phyloP scores from a whole-genome alignment of 352 stramenopile genomes.

The Globisporangium megalacanthum region DNA sequence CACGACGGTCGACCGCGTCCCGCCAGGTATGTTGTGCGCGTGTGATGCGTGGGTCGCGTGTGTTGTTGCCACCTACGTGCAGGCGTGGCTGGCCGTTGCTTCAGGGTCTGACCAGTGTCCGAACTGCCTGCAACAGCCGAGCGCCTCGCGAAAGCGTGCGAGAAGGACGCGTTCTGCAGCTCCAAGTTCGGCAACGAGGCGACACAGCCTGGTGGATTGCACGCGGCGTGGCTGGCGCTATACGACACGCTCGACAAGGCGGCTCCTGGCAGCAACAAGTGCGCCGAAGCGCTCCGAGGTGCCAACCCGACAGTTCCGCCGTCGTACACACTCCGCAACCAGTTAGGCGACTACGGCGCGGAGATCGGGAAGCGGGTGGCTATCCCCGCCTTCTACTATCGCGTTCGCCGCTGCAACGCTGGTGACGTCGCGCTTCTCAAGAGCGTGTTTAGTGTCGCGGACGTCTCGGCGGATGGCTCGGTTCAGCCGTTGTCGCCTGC shows the following conservation, averaged over 20 bases:
- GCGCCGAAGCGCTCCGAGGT: background rate
- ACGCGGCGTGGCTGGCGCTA: background rate
- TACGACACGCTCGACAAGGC: slow-evolving; percentile 4
- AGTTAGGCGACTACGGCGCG: background rate
- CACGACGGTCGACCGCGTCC: background rate
- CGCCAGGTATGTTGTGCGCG: too few species aligned
- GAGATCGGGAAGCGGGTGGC: background rate
- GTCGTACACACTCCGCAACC: background rate
- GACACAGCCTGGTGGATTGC: slow-evolving; percentile 2
- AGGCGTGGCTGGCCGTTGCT: background rate
- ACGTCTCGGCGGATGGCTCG: background rate
- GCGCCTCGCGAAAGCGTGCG: slow-evolving; percentile 3
- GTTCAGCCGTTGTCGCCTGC: background rate
- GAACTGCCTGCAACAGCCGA: too few species aligned
- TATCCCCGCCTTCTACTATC: slow-evolving; percentile 1
- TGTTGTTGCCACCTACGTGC: too few species aligned
- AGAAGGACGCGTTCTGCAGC: slow-evolving; percentile 5
- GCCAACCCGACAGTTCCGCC: background rate
- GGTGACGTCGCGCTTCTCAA: background rate
- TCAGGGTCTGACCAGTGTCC: background rate
- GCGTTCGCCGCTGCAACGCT: background rate
- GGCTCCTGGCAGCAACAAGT: background rate
- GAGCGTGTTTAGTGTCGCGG: background rate
- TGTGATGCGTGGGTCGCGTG: too few species aligned
- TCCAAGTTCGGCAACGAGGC: slow-evolving; percentile 8